Conservation (phyloP, 495 filamentous ascomycete species). For the Aspergillus hancockii region DNA sequence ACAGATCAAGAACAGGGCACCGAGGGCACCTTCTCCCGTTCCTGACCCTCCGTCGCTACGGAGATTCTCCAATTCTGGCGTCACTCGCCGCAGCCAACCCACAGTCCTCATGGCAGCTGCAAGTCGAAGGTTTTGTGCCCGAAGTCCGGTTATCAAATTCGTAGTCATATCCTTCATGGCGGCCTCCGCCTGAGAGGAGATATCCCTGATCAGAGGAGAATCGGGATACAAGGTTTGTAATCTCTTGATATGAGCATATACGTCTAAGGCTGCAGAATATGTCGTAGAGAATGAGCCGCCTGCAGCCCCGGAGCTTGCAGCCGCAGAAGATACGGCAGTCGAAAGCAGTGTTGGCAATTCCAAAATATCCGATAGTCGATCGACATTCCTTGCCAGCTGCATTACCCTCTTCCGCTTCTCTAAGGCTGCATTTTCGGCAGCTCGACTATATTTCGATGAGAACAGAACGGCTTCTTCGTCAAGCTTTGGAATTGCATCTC, state of each 20-base stretch:
- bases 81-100: constrained; percentile 84
- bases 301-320: constrained; percentile 46
- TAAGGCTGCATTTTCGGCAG: constrained; percentile 71
- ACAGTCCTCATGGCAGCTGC: constrained; percentile 90
- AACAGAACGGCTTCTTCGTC: constrained; percentile 79
- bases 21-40: constrained; percentile 63
- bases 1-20: constrained; percentile 85
- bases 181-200: constrained; percentile 76
- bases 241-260: constrained; percentile 90
- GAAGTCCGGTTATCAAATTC: constrained; percentile 77
- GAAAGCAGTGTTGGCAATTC: constrained; percentile 87
- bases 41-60: constrained; percentile 43
- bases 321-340: constrained; percentile 65
- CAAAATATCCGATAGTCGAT: constrained; percentile 85
- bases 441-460: constrained; percentile 76
- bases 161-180: constrained; percentile 89
- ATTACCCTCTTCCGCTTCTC: constrained; percentile 78
- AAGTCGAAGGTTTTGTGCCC: constrained; percentile 77
- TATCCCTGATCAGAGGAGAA: constrained; percentile 70
- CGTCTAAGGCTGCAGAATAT: constrained; percentile 87
- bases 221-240: constrained; percentile 80
- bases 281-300: constrained; percentile 61
- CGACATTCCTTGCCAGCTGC: constrained; percentile 84
- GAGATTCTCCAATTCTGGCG: constrained; percentile 70
- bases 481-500: constrained; percentile 71